Conservation (phyloP, 2,329 filamentous ascomycete species). For the Drechslera avenae region DNA sequence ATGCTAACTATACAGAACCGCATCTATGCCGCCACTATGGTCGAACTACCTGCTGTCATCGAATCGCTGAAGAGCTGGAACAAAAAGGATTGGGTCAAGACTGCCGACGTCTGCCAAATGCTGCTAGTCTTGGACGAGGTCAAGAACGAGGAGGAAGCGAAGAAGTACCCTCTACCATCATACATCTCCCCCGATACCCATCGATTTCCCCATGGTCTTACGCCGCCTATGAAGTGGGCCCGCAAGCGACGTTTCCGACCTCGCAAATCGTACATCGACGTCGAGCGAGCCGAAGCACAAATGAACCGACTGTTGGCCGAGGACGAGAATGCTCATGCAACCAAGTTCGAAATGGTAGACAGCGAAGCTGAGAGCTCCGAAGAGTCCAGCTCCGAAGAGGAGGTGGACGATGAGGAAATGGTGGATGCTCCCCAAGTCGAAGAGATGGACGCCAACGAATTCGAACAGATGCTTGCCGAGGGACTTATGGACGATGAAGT, state of each 20-base stretch:
- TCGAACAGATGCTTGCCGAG: conserved; percentile 40
- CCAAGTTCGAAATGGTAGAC: conserved; percentile 62
- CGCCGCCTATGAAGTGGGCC: conserved; percentile 85
- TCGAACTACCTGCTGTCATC: conserved; percentile 84
- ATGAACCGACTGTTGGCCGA: conserved; percentile 74
- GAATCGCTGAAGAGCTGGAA: conserved; percentile 96
- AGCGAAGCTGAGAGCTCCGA: conserved; percentile 53
- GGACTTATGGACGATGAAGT: conserved; percentile 46
- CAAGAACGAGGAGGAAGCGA: conserved; percentile 58
- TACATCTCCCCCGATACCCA: conserved; percentile 72
- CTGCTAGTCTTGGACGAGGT: conserved; percentile 76
- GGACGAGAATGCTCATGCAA: conserved; percentile 66
- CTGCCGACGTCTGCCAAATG: conserved; percentile 88
- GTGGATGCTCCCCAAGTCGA: conserved; percentile 44
- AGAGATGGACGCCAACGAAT: conserved; percentile 50
- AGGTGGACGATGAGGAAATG: conserved; percentile 49
- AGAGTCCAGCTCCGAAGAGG: conserved; percentile 44
- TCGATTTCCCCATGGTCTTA: conserved; percentile 83
- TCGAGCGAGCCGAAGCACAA: conserved; percentile 81
- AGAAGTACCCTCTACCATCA: conserved; percentile 65
- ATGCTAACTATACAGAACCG: conserved; percentile 71
- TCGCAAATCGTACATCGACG: conserved; percentile 79
- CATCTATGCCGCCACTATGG: conserved; percentile 76
- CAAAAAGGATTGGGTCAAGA: conserved; percentile 83
- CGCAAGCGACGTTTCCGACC: conserved; percentile 83